Evolutionary conservation across 2,329 filamentous ascomycete genomes (phyloP), one percentile per base, ranked within the genome.

Genomic region (Alternaria triticimaculans): DNA sequence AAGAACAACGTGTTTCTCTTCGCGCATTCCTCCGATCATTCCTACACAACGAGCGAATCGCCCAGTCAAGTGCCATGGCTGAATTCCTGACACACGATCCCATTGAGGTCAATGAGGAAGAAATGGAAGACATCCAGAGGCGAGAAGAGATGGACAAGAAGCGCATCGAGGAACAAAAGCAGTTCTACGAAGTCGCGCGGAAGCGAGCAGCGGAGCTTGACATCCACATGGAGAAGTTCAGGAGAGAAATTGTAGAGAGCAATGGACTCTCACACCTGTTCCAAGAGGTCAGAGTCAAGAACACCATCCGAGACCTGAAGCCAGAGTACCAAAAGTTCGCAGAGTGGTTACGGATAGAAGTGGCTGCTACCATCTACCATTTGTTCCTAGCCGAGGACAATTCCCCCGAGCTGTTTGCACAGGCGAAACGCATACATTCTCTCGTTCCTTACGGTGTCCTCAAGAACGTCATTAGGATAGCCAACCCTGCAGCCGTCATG

Each of bases 301-400:
- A 92, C 63, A 93, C 88, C 5, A 95, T 99, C 57, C 87, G 89
- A 67, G 93, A 97, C 71, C 86, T 99, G 57, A 97, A 93, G 75
- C 90, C 96, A 11, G 94, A 98, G 78, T 98, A 98, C 80, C 92
- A 96, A 76, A 99, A 98, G 79, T 98, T 99, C 77, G 95, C 95
- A 18, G 96, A 99, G 80, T 99, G 96, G 96, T 84, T 98, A 55
- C 90, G 96, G 43, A 99, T 99, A 75, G 96, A 99, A 82, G 90
- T 99, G 53, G 96, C 96, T 23, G 96, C 96, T 44, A 97, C 96
- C 21, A 89, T 98, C 63, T 99, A 99, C 77, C 96, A 99, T 79
- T 85, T 99, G 33, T 99, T 99, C 85, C 86, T 99, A 48, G 96
- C 96, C 6, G 96, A 99, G 79, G 96, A 99, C 82, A 99, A 99